Evolutionary conservation across 257 asterid species (phyloP).

Genomic region (Paraleonurus japonicus): DNA sequence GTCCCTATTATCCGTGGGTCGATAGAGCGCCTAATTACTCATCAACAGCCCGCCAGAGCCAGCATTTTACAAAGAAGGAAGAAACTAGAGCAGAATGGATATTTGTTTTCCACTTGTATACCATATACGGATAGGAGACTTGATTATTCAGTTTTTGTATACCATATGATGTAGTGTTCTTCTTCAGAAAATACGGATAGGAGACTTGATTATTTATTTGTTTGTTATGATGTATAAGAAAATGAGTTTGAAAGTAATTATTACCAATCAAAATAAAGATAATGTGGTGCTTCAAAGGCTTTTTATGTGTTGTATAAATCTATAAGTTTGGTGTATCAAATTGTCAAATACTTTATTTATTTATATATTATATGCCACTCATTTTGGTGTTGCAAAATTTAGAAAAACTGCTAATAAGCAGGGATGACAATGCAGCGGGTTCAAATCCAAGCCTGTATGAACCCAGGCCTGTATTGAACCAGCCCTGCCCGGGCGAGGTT

Average conservation of each 20-base stretch:
- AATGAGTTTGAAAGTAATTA: not conserved
- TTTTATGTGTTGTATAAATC: not conserved
- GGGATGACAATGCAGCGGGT: too few relatives aligned
- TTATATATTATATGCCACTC: not conserved
- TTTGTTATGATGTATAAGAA: not conserved
- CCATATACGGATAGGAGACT: not conserved
- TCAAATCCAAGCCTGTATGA: too few relatives aligned
- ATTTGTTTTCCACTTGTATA: not conserved
- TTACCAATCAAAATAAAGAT: not conserved
- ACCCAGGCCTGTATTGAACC: too few relatives aligned
- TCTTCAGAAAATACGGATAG: not conserved
- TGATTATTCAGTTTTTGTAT: conserved; percentile 6
- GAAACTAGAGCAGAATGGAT: not conserved
- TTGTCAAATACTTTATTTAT: not conserved
- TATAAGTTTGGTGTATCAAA: not conserved
- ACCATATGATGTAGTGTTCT: not conserved
- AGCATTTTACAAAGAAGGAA: not conserved
- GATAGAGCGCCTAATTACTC: not conserved
- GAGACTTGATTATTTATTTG: conserved; percentile 11
- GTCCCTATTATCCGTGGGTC: not conserved
- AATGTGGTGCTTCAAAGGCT: not conserved
- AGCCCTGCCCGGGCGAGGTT: too few relatives aligned
- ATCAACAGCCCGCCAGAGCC: not conserved
- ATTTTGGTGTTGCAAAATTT: not conserved
- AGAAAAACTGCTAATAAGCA: not conserved